Base-by-base conservation (phyloP, 345 rosid genomes). In the Eucalyptus albens region DNA sequence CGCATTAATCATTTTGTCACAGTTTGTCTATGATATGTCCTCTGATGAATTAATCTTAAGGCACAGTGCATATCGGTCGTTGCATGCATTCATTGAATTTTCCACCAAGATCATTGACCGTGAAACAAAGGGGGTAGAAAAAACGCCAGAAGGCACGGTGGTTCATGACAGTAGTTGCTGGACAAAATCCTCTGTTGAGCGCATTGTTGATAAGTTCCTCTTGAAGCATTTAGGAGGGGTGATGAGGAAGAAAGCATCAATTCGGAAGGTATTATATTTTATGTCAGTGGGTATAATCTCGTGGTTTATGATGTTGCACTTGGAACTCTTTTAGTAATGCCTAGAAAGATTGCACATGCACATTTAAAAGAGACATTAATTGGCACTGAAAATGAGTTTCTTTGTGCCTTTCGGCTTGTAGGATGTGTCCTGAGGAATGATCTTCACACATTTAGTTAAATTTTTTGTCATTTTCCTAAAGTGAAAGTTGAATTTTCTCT, bases 31-130 rank as follows among this genome's bases (percentile, higher is more conserved):
- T 90, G 95, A 96, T 92, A 88, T 98, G 94, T 95, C 99, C 26
- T 96, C 98, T 45, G 96, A 94, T 40, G 96, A 95, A 42, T 87
- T 94, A 88, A 95, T 94, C 89, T 91, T 97, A 92, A 95, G 97
- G 94, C 94, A 94, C 86, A 92, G 97, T 87, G 99, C 99, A 29
- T 96, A 93, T 86, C 91, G 94, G 90, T 90, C 97, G 51, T 91
- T 98, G 93, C 95, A 93, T 37, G 91, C 95, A 9, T 98, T 96
- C 92, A 93, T 97, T 72, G 97, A 97, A 87, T 97, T 98, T 89
- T 93, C 95, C 87, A 93, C 92, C 69, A 87, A 90, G 87, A 88
- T 96, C 91, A 93, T 97, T 88, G 69, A 87, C 50, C 89, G 50
- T 86, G 94, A 93, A 87, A 90, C 86, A 86, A 69, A 92, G 62